Conservation (phyloP, 768 basidiomycete species). For the Kwoniella sp. region DNA sequence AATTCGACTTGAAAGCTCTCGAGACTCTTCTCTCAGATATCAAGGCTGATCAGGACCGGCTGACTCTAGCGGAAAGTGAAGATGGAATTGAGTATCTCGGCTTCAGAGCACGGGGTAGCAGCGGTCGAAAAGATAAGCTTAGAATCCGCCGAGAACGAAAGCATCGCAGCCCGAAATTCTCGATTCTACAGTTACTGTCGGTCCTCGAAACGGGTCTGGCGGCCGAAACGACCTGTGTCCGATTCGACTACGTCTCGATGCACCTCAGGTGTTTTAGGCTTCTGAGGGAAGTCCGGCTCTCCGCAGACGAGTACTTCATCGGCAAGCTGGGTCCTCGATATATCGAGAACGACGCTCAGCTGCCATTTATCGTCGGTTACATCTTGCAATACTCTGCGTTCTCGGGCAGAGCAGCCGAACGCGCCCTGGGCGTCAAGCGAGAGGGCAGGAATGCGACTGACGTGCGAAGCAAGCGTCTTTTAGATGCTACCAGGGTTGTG, state of each 20-base stretch:
- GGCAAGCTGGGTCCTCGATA: slow-evolving; percentile 7
- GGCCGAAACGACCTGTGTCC: slow-evolving; percentile 21
- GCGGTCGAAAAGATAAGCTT: background rate
- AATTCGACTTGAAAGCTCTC: slow-evolving; percentile 6
- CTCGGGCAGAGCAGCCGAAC: slow-evolving; percentile 8
- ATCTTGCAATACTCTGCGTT: slow-evolving; percentile 10
- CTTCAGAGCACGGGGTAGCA: no score
- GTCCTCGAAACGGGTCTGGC: slow-evolving; percentile 17
- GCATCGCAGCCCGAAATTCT: slow-evolving; percentile 20
- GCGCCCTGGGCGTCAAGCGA: background rate
- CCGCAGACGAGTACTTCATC: slow-evolving; percentile 10
- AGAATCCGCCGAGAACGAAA: slow-evolving; percentile 9
- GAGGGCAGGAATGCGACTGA: background rate
- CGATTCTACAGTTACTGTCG: slow-evolving; percentile 18
- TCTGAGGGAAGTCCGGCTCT: slow-evolving; percentile 3
- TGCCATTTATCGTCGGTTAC: slow-evolving; percentile 7
- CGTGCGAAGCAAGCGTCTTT: background rate
- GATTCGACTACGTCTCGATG: slow-evolving; percentile 28
- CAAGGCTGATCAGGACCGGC: background rate
- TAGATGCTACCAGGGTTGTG: slow-evolving; percentile 6
- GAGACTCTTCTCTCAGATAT: slow-evolving; percentile 18
- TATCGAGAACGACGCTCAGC: slow-evolving; percentile 12
- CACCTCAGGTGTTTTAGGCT: slow-evolving; percentile 13
- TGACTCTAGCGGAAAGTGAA: no score
- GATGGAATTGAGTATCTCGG: no score